Evolutionary conservation across 1,284 basidiomycete genomes (phyloP), one percentile per base, ranked within the genome.

Genomic region (Sanghuangporus sanghuang): DNA sequence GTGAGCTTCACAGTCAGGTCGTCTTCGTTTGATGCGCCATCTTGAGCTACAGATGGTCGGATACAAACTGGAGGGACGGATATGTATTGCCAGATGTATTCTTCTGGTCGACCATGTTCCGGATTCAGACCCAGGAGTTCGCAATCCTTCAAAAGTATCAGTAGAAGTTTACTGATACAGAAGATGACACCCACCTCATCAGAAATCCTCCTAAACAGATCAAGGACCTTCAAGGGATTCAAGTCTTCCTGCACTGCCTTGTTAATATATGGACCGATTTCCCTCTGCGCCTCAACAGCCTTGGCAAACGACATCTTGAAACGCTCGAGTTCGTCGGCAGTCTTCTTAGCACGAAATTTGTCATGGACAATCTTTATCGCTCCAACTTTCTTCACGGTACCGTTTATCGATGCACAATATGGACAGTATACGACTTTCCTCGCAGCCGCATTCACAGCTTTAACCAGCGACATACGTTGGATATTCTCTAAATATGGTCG

Each of bases 71-170:
- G 97, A 18, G 97, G 97, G 14, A 99, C 97, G 39, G 96, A 97
- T 16, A 99, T 89, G 75, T 99, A 99, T 75, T 98, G 96, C 97
- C 97, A 99, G 64, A 99, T 88, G 73, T 96, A 98, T 73, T 98
- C 92, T 77, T 99, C 97, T 1, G 97, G 97, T 62, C 97, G 80
- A 61, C 96, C 96, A 71, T 89, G 90, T 36, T 87, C 85, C 2
- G 97, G 97, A 66, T 93, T 87, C 61, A 99, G 78, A 0, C 96
- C 96, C 8, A 99, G 82, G 55, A 99, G 79, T 75, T 99, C 97
- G 73, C 95, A 97, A 71, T 99, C 97, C 88, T 94, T 32, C 12
- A 46, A 27, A 46, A 38, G 57, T 57, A 46, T 55, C 65, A 53
- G 5, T 52, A 11, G 2, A 36, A 23, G 36, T 1, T 39, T 16